These are phyloP conservation scores for Porphyrellus cyaneotinctus DNA, from an alignment of 768 basidiomycete species.

Conservation along the genomic window DNA sequence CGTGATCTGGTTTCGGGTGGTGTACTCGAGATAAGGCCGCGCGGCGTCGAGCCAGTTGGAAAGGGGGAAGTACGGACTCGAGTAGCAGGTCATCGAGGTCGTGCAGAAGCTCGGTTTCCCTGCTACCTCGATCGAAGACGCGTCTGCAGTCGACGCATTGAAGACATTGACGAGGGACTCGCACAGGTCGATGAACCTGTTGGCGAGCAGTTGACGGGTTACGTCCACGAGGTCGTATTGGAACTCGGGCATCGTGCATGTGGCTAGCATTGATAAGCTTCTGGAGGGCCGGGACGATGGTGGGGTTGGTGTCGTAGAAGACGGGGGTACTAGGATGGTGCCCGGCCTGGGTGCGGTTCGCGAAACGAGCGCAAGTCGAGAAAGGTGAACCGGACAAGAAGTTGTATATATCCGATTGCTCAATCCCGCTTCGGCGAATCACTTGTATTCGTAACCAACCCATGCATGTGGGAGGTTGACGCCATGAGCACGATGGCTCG, in stretches of 20 bases:
- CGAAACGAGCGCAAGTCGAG: constrained; percentile 41
- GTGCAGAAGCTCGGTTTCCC: constrained; percentile 26
- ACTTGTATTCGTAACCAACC: constrained; percentile 40
- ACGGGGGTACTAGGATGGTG: constrained; percentile 33
- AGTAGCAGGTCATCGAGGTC: constrained; percentile 36
- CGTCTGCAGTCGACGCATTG: constrained; percentile 19
- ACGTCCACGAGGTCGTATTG: constrained; percentile 38
- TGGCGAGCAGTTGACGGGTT: constrained; percentile 37
- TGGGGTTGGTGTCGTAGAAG: constrained; percentile 40
- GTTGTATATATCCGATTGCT: constrained; percentile 30
- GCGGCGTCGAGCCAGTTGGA: constrained; percentile 37
- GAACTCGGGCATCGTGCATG: constrained; percentile 31
- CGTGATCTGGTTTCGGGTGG: constrained; percentile 41
- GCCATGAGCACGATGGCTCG: no score
- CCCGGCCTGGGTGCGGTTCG: constrained; percentile 30
- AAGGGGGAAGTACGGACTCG: constrained; percentile 32
- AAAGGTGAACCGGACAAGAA: constrained; percentile 41
- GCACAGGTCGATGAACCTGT: constrained; percentile 36
- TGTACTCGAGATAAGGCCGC: constrained; percentile 33
- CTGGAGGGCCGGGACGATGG: constrained; percentile 73
- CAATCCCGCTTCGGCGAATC: constrained; percentile 37
- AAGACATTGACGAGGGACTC: constrained; percentile 28
- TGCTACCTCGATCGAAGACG: constrained; percentile 20
- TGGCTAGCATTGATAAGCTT: constrained; percentile 48
- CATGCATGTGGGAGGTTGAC: constrained; percentile 42